Percentiles rank a stretch among this genome's conserved stretches.
Evolutionary conservation across 306 rosid species (phyloP).

Genomic region (Prunus persica): Prunus_persica_NCBIv2 NC_034009.1:41354001-41354500

Average conservation of each 20-base stretch:
- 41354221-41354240: neutral
- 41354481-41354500: neutral
- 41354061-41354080: slow-evolving; percentile 14
- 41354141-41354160: neutral
- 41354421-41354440: neutral
- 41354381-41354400: neutral
- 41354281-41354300: neutral
- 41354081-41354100: neutral
- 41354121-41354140: slow-evolving; percentile 13
- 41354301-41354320: neutral
- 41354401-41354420: neutral
- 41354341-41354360: neutral
- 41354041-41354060: slow-evolving; percentile 28
- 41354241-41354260: neutral
- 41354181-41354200: neutral
- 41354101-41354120: slow-evolving; percentile 4
- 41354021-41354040: slow-evolving; percentile 64
- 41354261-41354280: neutral
- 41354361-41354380: neutral
- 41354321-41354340: neutral
- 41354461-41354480: neutral
- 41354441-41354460: neutral
- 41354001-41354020: slow-evolving; percentile 78
- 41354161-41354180: neutral
- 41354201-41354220: neutral